phyloP scores from a whole-genome alignment of 768 basidiomycete species.

The Lactarius trivialis region DNA sequence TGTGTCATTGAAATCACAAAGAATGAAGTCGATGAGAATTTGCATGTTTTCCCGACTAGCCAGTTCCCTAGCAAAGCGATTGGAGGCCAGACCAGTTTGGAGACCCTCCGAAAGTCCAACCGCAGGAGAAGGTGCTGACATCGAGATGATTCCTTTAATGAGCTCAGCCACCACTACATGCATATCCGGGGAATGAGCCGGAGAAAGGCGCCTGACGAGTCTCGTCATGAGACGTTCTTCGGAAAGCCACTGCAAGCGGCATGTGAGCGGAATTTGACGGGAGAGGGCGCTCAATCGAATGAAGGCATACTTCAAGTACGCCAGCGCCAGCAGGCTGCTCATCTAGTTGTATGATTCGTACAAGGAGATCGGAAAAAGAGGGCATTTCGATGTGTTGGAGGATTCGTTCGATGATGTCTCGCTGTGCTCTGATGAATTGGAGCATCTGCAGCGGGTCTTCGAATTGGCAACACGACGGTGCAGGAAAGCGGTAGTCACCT shows the following conservation, averaged over 20 bases:
- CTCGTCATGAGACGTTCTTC: constrained; percentile 75
- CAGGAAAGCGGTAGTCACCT: constrained; percentile 49
- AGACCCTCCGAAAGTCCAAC: constrained; percentile 65
- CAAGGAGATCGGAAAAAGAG: constrained; percentile 84
- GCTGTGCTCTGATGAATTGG: constrained; percentile 80
- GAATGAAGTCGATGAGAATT: constrained; percentile 68
- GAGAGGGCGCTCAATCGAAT: constrained; percentile 28
- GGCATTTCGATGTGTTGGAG: constrained; percentile 83
- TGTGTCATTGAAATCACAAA: constrained; percentile 49
- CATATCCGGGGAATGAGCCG: constrained; percentile 62
- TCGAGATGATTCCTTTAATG: constrained; percentile 89
- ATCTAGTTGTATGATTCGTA: constrained; percentile 85
- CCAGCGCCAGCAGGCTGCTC: constrained; percentile 75
- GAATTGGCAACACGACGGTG: constrained; percentile 28
- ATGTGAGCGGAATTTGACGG: constrained; percentile 30
- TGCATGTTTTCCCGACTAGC: constrained; percentile 65
- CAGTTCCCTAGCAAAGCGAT: constrained; percentile 84
- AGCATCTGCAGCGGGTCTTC: constrained; percentile 64
- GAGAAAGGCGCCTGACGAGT: constrained; percentile 77
- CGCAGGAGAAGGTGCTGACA: constrained; percentile 83
- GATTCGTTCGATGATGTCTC: constrained; percentile 73
- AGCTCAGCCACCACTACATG: constrained; percentile 87
- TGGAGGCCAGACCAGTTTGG: constrained; percentile 69
- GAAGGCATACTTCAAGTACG: constrained; percentile 74
- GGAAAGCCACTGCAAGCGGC: constrained; percentile 70